A percentile compares a stretch with the other conserved stretches of the same genome.
Evolutionary conservation across 192 early-diverging fungal species (phyloP).

Genomic region (Backusella luteola): DNA sequence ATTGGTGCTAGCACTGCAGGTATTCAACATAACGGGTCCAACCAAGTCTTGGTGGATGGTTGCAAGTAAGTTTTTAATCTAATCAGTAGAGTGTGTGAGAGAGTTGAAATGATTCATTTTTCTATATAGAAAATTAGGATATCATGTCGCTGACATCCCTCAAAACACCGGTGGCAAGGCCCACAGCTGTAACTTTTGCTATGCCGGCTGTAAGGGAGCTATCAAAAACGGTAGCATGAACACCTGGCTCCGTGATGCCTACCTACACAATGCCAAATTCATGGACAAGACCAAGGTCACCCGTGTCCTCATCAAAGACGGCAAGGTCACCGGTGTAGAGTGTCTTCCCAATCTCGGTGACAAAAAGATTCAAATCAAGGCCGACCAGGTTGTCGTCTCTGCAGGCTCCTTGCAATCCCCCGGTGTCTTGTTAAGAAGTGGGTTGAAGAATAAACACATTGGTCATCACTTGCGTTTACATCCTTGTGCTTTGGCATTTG

Average conservation of each 20-base stretch:
- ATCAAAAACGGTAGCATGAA: conserved; percentile 66
- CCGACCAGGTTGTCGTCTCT: conserved; percentile 56
- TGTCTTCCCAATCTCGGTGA: neutral
- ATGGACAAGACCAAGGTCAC: conserved; percentile 57
- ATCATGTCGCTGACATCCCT: conserved; percentile 50
- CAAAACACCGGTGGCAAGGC: conserved; percentile 60
- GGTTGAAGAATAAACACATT: conserved; percentile 69
- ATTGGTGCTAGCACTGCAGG: conserved; percentile 52
- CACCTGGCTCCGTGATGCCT: conserved; percentile 71
- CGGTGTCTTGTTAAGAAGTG: conserved; percentile 59
- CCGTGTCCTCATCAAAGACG: conserved; percentile 51
- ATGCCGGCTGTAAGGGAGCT: conserved; percentile 67
- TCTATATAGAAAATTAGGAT: conserved; percentile 51
- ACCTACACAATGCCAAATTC: conserved; percentile 59
- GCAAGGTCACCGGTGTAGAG: conserved; percentile 58
- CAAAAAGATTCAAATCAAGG: conserved; percentile 41
- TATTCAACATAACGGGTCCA: conserved; percentile 63
- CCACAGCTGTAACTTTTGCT: conserved; percentile 66
- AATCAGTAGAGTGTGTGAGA: neutral
- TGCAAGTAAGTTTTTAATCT: conserved; percentile 47
- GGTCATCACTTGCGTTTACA: conserved; percentile 65
- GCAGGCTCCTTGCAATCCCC: conserved; percentile 68
- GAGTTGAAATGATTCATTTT: neutral
- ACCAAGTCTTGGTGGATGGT: conserved; percentile 64
- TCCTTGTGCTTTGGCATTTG: conserved; percentile 60